Base-by-base conservation (phyloP, 176 grass and related monocot genomes). In the Bolboschoenus planiculmis region DNA sequence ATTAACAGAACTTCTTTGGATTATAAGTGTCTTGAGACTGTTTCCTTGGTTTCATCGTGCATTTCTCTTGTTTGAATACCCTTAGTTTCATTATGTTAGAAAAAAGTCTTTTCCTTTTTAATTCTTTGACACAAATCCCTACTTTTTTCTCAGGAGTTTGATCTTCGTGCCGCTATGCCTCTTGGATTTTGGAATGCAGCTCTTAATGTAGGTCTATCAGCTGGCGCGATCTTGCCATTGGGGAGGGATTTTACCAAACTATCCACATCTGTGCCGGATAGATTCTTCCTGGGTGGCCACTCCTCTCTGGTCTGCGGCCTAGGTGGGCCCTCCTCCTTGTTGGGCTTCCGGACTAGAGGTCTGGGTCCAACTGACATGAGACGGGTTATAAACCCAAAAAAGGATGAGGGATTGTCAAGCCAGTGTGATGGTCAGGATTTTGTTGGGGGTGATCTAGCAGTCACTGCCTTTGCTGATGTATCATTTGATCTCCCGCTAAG, bases 401-500 rank as follows among this genome's bases (percentile, higher is more conserved):
- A 80, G 83, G 82, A 83, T 84, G 89, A 83, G 68, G 87, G 60
- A 66, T 81, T 23, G 26, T 29, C 82, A 31, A 56, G 68, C 48
- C 35, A 37, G 67, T 86, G 76, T 82, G 88, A 87, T 31, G 42
- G 86, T 51, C 44, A 81, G 56, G 88, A 91, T 91, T 81, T 65
- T 3, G 16, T 43, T 26, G 92, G 87, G 55, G 85, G 92, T 84
- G 86, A 93, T 80, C 64, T 95, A 62, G 90, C 90, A 15, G 60
- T 95, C 66, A 93, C 87, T 31, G 89, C 90, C 23, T 98, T 95
- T 77, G 90, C 90, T 18, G 92, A 98, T 86, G 65, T 98, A 5
- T 93, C 92, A 31, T 97, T 94, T 87, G 95, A 97, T 92, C 82
- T 94, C 60, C 95, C 95, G 47, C 53, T 94, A 65, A 94, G 85